Evolutionary conservation across 345 rosid genomes (phyloP), one percentile per base, ranked within the genome.

Genomic region (Hevea brasiliensis): DNA sequence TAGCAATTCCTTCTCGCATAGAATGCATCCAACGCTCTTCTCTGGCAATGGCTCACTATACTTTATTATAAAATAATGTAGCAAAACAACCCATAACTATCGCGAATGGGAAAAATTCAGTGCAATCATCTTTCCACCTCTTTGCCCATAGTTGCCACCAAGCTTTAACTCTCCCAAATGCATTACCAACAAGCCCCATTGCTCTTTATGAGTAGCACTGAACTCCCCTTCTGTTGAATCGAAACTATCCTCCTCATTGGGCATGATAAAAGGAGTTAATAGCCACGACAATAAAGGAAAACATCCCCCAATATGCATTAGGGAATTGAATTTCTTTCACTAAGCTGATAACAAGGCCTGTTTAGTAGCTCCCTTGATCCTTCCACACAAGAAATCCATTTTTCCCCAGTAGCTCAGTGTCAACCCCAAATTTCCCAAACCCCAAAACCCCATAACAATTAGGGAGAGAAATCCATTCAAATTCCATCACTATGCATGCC

Each of bases 401-500:
- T 54, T 37, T 50, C 7, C 89, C 94, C 53, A 85, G 45, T 27
- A 86, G 58, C 72, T 88, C 78, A 23, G 85, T 86, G 3, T 86
- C 85, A 14, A 89, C 75, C 45, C 74, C 68, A 44, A 90, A 92
- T 62, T 72, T 77, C 60, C 81, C 94, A 64, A 89, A 76, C 45
- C 97, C 97, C 12, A 92, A 58, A 45, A 84, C 89, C 41, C 96
- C 96, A 15, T 94, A 89, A 53, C 96, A 92, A 77, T 90, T 92
- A 0, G 92, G 93, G 26, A 92, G 81, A 50, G 85, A 67, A 75
- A n/a, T n/a, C n/a, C n/a, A n/a, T n/a, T n/a, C n/a, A n/a, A n/a
- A n/a, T n/a, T n/a, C n/a, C n/a, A n/a, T n/a, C n/a, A n/a, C n/a
- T n/a, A n/a, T n/a, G n/a, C n/a, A n/a, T n/a, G n/a, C n/a, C n/a